Base-by-base conservation (phyloP, 352 stramenopile species). In the Pythium phragmitis region DNA sequence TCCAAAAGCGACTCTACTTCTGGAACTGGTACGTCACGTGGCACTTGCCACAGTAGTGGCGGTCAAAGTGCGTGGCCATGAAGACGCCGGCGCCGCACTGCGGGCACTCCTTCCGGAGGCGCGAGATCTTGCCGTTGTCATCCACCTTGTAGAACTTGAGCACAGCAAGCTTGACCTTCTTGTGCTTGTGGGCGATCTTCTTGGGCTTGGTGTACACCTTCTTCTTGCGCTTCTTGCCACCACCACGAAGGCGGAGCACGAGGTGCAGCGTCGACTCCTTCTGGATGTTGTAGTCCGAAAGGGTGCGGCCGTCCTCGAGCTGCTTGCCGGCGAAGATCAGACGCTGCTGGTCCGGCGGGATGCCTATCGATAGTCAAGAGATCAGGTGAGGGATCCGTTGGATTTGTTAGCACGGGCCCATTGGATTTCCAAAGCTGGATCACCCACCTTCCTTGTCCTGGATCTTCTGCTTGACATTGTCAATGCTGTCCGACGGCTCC, bases 391-490 rank as follows among this genome's bases (percentile, higher is more conserved):
- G 26, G 34, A 39, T 39, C 7, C 7, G 7, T 13, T 39, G 34
- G 34, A 39, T 39, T 14, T 39, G 34, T 39, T 39, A 2, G 34
- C 34, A 39, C 11, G 7, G 34, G 34, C 26, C 2, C 26, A 3
- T 13, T 23, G 46, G 7, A 3, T 30, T 9, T 16, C 26, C 26
- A 11, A 53, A 11, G 16, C 2, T 21, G 21, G 14, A 37, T 2
- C 4, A 81, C 79, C 0, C 37, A 88, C 85, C 98, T 84, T 99
- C 98, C 92, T 99, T 99, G 85, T 99, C 98, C 88, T 99, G 98
- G 75, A 99, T 99, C 94, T 99, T 99, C 68, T 96, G 88, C 93
- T 99, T 99, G 65, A 99, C 97, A 88, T 99, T 99, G 80, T 99
- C 97, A 89, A 99, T 99, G 67, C 94, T 98, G 82, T 99, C 98